phyloP scores from a whole-genome alignment of 164 flowering plant species.

The Sextonia rubra region DNA sequence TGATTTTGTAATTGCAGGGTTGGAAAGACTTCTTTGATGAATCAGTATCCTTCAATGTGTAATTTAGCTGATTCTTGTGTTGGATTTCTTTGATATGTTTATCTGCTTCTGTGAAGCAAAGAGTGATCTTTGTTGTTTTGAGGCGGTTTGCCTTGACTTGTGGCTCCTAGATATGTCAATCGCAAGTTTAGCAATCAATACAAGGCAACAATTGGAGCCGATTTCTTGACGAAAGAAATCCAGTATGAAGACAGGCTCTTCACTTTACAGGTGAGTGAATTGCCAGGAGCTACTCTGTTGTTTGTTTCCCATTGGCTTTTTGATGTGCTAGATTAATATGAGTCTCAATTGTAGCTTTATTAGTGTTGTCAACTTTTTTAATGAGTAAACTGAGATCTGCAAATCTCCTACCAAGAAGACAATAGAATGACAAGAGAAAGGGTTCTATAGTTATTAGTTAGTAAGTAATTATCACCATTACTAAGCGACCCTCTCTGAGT shows the following conservation, averaged over 20 bases:
- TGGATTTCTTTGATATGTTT: no score
- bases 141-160: background rate
- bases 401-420: no score
- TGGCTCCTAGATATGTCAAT: slow-evolving; percentile 58
- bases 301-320: no score
- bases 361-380: no score
- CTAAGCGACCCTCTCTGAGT: no score
- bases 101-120: background rate
- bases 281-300: no score
- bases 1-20: background rate
- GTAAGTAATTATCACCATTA: no score
- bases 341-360: no score
- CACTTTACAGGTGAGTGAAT: slow-evolving; percentile 61
- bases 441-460: no score
- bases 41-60: background rate
- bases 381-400: no score
- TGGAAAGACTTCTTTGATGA: background rate
- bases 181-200: slow-evolving; percentile 88
- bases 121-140: background rate
- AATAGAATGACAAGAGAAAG: no score
- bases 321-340: no score
- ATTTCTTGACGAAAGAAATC: slow-evolving; percentile 81
- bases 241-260: slow-evolving; percentile 79
- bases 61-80: background rate
- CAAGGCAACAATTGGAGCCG: slow-evolving; percentile 87